Percentiles rank a stretch among this genome's conserved stretches.
phyloP scores from a whole-genome alignment of 2,329 filamentous ascomycete species.

The Trichoderma gracile region DNA sequence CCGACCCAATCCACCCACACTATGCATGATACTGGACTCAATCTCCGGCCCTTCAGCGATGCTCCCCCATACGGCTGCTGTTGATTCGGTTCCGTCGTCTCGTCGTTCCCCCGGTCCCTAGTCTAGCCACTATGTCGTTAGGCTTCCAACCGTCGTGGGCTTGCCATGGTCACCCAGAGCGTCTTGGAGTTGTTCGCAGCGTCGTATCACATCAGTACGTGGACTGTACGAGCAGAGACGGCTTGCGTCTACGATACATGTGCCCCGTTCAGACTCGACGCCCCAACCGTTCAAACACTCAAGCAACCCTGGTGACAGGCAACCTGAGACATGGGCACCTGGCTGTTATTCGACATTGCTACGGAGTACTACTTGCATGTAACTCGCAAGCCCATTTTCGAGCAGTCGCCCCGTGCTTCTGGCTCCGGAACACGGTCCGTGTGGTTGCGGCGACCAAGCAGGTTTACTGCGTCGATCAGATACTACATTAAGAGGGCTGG shows the following conservation, averaged over 20 bases:
- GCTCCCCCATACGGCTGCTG: slow-evolving; percentile 3
- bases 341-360: slow-evolving; percentile 5
- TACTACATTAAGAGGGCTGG: slow-evolving; percentile 12
- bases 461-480: slow-evolving; percentile 20
- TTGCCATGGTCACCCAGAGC: slow-evolving; percentile 1
- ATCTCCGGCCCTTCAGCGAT: slow-evolving; percentile 18
- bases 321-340: slow-evolving; percentile 20
- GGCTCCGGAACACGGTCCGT: slow-evolving; percentile 19
- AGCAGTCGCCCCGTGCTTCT: slow-evolving; percentile 21
- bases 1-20: slow-evolving; percentile 14
- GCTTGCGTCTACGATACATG: not conserved
- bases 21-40: slow-evolving; percentile 22
- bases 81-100: slow-evolving; percentile 17
- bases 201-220: slow-evolving; percentile 2
- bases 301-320: slow-evolving; percentile 6
- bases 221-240: not conserved
- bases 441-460: slow-evolving; percentile 13
- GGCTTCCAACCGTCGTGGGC: slow-evolving; percentile 6
- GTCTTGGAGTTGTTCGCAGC: not conserved
- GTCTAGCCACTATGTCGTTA: slow-evolving; percentile 3
- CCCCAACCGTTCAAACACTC: slow-evolving; percentile 8
- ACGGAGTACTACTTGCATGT: not conserved
- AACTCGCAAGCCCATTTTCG: not conserved
- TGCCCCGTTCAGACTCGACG: not conserved
- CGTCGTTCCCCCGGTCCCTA: slow-evolving; percentile 8